Evolutionary conservation across 208 protist genomes (phyloP).

Genomic region (Sergeia podlipaevii): DNA sequence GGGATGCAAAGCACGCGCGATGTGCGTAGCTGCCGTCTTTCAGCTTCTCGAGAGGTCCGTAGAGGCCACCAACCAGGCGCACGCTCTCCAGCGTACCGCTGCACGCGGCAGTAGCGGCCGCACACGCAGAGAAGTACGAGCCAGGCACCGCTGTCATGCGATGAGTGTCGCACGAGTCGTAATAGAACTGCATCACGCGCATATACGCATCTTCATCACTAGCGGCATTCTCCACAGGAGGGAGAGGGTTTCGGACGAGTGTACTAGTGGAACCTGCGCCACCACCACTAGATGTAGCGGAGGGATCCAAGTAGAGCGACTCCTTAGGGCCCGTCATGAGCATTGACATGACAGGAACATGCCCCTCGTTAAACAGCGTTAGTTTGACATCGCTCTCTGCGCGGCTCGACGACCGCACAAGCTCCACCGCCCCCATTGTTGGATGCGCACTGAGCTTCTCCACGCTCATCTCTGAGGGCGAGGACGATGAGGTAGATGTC

Average conservation of each 20-base stretch:
- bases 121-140: conserved; percentile 4
- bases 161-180: too few species aligned
- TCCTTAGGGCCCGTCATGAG: conserved; percentile 46
- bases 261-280: conserved; percentile 7
- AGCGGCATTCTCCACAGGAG: too few species aligned
- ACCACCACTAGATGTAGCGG: conserved; percentile 1
- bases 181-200: too few species aligned
- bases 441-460: conserved; percentile 25
- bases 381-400: conserved; percentile 56
- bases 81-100: background rate
- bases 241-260: too few species aligned
- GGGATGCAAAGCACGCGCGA: conserved; percentile 22
- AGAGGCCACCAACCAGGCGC: conserved; percentile 25
- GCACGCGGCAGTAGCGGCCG: background rate
- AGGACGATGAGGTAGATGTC: background rate
- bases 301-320: background rate
- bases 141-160: too few species aligned
- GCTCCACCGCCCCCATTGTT: conserved; percentile 67
- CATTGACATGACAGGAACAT: conserved; percentile 58
- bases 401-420: conserved; percentile 46
- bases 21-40: conserved; percentile 23
- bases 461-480: background rate
- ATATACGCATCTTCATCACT: too few species aligned
- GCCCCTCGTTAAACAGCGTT: conserved; percentile 48
- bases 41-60: conserved; percentile 29